These are phyloP conservation scores for Arthrocladium fulminans DNA, from an alignment of 2,329 filamentous ascomycete genomes.

Conservation along the genomic window DNA sequence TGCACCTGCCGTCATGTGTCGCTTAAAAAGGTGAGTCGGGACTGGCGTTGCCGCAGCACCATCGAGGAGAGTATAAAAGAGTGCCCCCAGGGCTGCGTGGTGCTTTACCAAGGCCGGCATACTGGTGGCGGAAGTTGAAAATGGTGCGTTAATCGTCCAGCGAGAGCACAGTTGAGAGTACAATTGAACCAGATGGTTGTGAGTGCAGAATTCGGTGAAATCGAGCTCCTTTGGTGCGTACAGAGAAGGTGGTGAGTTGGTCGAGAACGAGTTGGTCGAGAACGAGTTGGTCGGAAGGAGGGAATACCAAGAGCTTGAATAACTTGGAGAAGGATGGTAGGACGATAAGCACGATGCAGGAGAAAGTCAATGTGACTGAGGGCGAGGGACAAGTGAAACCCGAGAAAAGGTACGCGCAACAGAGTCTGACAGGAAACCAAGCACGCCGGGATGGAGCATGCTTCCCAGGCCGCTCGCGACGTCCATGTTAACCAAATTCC, in stretches of 20 bases:
- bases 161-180: neutral
- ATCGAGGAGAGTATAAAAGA: constrained; percentile 14
- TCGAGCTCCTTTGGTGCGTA: neutral
- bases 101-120: neutral
- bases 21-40: constrained; percentile 15
- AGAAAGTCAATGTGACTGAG: neutral
- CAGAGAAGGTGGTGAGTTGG: neutral
- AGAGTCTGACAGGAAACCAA: neutral
- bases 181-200: neutral
- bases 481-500: neutral
- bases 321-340: neutral
- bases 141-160: neutral
- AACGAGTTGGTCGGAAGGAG: neutral
- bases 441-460: neutral
- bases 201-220: neutral
- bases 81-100: constrained; percentile 3
- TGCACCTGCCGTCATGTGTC: constrained; percentile 18
- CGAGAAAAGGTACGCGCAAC: neutral
- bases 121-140: neutral
- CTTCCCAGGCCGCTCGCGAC: neutral
- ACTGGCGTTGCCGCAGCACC: constrained; percentile 13
- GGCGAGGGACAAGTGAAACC: neutral
- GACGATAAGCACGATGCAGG: constrained; percentile 4
- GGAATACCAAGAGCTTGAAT: neutral
- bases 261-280: neutral